Evolutionary conservation across 2,329 filamentous ascomycete genomes (phyloP).

Genomic region (Ambrosiella beaveri): DNA sequence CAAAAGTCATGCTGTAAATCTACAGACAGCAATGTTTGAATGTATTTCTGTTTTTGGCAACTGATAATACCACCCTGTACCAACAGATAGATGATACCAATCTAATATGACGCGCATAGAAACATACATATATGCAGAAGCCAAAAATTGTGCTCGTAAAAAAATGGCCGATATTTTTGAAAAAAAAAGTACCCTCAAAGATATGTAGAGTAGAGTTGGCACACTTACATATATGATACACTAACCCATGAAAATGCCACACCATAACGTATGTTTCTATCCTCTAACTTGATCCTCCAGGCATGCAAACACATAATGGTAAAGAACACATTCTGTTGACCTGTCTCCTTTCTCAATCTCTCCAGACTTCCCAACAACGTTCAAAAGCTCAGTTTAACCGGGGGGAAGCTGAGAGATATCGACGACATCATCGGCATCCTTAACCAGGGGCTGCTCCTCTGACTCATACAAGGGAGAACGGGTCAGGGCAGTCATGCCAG

Average conservation of each 20-base stretch:
- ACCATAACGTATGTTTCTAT: not conserved
- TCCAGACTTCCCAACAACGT: not conserved
- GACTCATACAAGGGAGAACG: constrained; percentile 69
- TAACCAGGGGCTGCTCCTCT: constrained; percentile 52
- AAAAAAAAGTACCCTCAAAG: not conserved
- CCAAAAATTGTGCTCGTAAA: not conserved
- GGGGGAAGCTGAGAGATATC: constrained; percentile 88
- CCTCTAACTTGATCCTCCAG: not conserved
- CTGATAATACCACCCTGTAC: not conserved
- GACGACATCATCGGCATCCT: constrained; percentile 87
- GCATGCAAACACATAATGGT: constrained; percentile 3
- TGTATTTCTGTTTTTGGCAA: not conserved
- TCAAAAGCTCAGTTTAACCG: constrained; percentile 36
- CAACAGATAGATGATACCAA: not conserved
- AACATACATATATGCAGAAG: not conserved
- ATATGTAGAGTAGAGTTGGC: not conserved
- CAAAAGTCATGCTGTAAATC: not conserved
- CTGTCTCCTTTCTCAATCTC: constrained; percentile 10
- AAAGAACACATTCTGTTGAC: constrained; percentile 13
- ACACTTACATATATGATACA: not conserved
- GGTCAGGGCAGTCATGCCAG: constrained; percentile 90
- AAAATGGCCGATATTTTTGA: not conserved
- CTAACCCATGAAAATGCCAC: not conserved
- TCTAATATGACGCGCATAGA: not conserved
- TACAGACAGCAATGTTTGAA: not conserved